These are phyloP conservation scores for Globisporangium parvum DNA, from an alignment of 352 stramenopile species.

Conservation along the genomic window DNA sequence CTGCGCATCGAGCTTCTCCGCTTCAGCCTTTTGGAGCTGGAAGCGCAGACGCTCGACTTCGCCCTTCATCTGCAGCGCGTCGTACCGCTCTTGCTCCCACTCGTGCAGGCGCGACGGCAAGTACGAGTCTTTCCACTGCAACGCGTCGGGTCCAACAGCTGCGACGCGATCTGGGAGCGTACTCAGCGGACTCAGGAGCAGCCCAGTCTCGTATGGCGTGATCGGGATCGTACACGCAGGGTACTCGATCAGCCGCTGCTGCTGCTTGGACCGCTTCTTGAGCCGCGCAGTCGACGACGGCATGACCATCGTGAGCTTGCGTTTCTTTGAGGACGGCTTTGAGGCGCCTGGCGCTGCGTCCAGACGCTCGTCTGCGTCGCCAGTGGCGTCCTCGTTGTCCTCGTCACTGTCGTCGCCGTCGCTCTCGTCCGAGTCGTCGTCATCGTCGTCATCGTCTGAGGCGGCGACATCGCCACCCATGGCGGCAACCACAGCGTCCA, in stretches of 20 bases:
- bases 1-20: slow-evolving; percentile 68
- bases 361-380: background rate
- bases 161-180: slow-evolving; percentile 60
- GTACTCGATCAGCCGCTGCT: slow-evolving; percentile 52
- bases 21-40: slow-evolving; percentile 65
- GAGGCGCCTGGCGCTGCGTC: background rate
- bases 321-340: slow-evolving; percentile 38
- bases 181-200: slow-evolving; percentile 70
- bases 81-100: slow-evolving; percentile 71
- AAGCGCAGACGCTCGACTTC: slow-evolving; percentile 73
- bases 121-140: slow-evolving; percentile 72
- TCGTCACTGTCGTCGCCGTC: slow-evolving; percentile 24
- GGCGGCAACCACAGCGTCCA: slow-evolving; percentile 8
- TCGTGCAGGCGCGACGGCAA: slow-evolving; percentile 66
- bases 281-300: slow-evolving; percentile 10
- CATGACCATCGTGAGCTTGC: slow-evolving; percentile 50
- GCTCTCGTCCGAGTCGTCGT: slow-evolving; percentile 17
- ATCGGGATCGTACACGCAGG: slow-evolving; percentile 56
- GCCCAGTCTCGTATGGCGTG: slow-evolving; percentile 52
- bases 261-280: slow-evolving; percentile 36
- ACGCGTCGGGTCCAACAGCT: slow-evolving; percentile 46
- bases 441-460: slow-evolving; percentile 25
- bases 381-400: slow-evolving; percentile 15
- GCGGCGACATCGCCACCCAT: slow-evolving; percentile 18
- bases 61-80: slow-evolving; percentile 71